Evolutionary conservation across 768 basidiomycete genomes (phyloP), one percentile per base, ranked within the genome.

Genomic region (Lactarius deliciosus): DNA sequence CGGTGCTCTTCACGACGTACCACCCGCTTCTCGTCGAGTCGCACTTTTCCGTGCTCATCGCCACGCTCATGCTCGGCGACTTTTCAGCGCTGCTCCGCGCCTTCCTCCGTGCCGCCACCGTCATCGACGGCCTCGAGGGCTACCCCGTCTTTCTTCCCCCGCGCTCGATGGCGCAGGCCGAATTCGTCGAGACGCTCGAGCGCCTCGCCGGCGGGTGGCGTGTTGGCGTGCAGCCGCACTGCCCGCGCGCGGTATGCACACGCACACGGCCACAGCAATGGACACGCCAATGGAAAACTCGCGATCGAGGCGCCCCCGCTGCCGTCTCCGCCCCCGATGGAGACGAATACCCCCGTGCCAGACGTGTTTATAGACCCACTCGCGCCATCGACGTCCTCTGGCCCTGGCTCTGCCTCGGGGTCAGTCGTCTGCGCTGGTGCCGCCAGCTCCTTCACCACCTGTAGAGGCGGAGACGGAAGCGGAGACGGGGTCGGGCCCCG

Each of bases 1-100:
- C 87, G 1, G 76, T 85, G n/a, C 81, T 85, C 72, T 90, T 91
- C 78, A 92, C 94, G 60, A 93, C 94, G 0, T 96, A 95, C 72
- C 94, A 96, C 71, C 94, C 94, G 16, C 83, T 96, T 61, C 84
- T 95, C 59, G 89, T 94, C 65, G 94, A 96, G 74, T 88, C 92
- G 5, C 88, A 91, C 73, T 96, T 89, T 78, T 89, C 86, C 69
- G 81, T 93, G 61, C 81, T 96, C 40, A 81, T 94, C 68, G 86
- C 87, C 69, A 80, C 85, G 50, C 79, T 95, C 64, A 84, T 96
- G 81, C 83, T 94, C 20, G 92, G 87, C 5, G 90, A 94, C 68
- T 87, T 94, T 71, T 72, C 80, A 2, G 76, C 78, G 13, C 77
- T 92, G 36, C 77, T 92, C 13, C 81, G 84, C 9, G 82, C 85